phyloP scores from a whole-genome alignment of 1,284 basidiomycete genomes.

The Bjerkandera adusta region DNA sequence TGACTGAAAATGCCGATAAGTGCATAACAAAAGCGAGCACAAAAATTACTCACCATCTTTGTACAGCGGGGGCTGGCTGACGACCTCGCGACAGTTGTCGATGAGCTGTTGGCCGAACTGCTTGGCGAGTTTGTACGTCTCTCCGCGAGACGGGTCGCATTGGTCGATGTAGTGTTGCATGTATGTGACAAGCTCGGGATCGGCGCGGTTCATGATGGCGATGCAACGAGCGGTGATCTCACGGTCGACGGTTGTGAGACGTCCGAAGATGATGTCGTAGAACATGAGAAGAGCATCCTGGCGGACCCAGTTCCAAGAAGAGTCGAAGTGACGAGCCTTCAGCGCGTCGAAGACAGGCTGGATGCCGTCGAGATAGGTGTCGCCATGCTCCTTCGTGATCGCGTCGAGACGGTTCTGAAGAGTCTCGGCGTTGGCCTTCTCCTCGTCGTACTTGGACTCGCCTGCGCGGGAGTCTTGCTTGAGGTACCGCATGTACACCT shows the following conservation, averaged over 20 bases:
- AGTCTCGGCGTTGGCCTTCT: conserved; percentile 70
- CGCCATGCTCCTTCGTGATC: conserved; percentile 89
- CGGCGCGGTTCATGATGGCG: conserved; percentile 95
- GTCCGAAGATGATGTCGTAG: conserved; percentile 96
- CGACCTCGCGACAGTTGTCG: conserved; percentile 87
- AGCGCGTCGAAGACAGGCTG: conserved; percentile 91
- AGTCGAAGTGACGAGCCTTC: conserved; percentile 97
- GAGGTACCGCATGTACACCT: conserved; percentile 95
- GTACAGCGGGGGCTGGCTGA: conserved; percentile 84
- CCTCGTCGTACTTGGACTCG: conserved; percentile 84
- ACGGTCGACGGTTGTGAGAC: conserved; percentile 88
- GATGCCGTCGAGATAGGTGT: conserved; percentile 92
- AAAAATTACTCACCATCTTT: conserved; percentile 77
- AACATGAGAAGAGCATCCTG: conserved; percentile 95
- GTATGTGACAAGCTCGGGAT: conserved; percentile 85
- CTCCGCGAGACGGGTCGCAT: conserved; percentile 80
- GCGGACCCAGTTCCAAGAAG: conserved; percentile 99
- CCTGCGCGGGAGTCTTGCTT: conserved; percentile 91
- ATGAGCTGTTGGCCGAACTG: conserved; percentile 96
- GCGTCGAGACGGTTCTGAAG: conserved; percentile 89
- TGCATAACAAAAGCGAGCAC: background rate
- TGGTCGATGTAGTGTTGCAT: conserved; percentile 96
- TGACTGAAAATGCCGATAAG: conserved; percentile 55
- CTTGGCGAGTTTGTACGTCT: conserved; percentile 92
- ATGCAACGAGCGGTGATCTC: conserved; percentile 98